Evolutionary conservation across 2,329 filamentous ascomycete genomes (phyloP), one percentile per base, ranked within the genome.

Genomic region (Hypoxylon sp.): DNA sequence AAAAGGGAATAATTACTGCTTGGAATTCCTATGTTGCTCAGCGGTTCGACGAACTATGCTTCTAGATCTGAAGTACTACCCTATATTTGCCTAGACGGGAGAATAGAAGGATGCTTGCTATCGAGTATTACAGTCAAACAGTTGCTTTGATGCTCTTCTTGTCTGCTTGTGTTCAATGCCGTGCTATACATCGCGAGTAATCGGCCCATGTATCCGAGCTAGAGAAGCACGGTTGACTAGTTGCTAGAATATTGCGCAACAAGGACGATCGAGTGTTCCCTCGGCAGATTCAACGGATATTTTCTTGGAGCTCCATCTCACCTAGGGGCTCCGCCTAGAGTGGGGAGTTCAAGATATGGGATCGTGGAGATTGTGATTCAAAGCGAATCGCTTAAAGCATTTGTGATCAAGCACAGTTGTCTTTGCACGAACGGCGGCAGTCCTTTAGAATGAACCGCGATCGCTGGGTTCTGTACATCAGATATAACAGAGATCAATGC

Each of bases 1-100:
- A 14, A 60, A 63, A 19, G 28, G 51, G 41, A 64, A 25, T 59
- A 59, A 64, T 60, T 46, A 23, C 21, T 50, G 43, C 14, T 51
- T 57, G 5, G 34, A 46, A 46, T 14, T n/a, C 32, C 10, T 53
- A 25, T n/a, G 45, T 43, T n/a, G 34, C 23, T 21, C 3, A 21
- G 32, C 9, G 25, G 17, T 14, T 2, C 25, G 17, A 41, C 23
- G 17, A 36, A 36, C 34, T 30, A 34, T 51, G 28, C 19, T 50
- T 43, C 45, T 60, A 49, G n/a, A 58, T 38, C 14, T 13, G 14
- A 38, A 17, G 23, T 36, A 9, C 21, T 49, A 23, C 34, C 34
- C 43, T 38, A 49, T 9, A 28, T 38, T n/a, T 17, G 13, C 14
- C 14, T 51, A 21, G 28, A 30, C 28, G 28, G 28, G 11, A 28